phyloP scores from a whole-genome alignment of 2,329 filamentous ascomycete genomes.

The Verruconis gallopava region DNA sequence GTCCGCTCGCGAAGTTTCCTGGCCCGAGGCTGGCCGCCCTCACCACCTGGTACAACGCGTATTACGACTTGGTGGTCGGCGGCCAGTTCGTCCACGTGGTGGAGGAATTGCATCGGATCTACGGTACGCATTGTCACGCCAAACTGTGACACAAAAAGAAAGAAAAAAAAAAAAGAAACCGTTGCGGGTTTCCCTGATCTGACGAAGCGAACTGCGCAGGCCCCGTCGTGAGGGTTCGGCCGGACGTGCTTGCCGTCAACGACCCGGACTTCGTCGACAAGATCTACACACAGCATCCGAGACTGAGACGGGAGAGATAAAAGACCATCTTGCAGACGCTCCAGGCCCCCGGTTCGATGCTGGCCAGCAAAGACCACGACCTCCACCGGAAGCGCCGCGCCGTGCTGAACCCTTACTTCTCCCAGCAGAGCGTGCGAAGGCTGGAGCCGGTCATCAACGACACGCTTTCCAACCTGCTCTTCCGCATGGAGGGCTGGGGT shows the following conservation, averaged over 20 bases:
- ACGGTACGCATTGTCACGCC: slow-evolving; percentile 9
- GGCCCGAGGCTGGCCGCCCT: slow-evolving; percentile 22
- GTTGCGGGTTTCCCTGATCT: too few species aligned
- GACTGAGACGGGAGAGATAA: too few species aligned
- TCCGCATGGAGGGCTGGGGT: not conserved
- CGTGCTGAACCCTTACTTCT: not conserved
- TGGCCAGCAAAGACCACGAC: not conserved
- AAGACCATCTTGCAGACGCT: too few species aligned
- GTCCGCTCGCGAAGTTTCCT: slow-evolving; percentile 21
- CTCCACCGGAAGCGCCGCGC: not conserved
- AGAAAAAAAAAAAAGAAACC: too few species aligned
- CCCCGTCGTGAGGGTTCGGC: slow-evolving; percentile 16
- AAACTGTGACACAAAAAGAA: too few species aligned
- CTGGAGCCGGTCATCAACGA: not conserved
- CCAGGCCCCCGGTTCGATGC: not conserved
- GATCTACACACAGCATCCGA: slow-evolving; percentile 24
- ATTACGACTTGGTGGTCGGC: slow-evolving; percentile 20
- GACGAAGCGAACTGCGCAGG: too few species aligned
- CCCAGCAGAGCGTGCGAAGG: not conserved
- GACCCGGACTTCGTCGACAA: slow-evolving; percentile 13
- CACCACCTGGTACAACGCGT: slow-evolving; percentile 21
- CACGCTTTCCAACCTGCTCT: not conserved
- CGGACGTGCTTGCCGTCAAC: slow-evolving; percentile 15
- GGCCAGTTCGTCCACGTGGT: slow-evolving; percentile 6
- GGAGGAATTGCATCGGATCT: slow-evolving; percentile 8